phyloP scores from a whole-genome alignment of 2,329 filamentous ascomycete species.

The Aspergillus ochraceoroseus region DNA sequence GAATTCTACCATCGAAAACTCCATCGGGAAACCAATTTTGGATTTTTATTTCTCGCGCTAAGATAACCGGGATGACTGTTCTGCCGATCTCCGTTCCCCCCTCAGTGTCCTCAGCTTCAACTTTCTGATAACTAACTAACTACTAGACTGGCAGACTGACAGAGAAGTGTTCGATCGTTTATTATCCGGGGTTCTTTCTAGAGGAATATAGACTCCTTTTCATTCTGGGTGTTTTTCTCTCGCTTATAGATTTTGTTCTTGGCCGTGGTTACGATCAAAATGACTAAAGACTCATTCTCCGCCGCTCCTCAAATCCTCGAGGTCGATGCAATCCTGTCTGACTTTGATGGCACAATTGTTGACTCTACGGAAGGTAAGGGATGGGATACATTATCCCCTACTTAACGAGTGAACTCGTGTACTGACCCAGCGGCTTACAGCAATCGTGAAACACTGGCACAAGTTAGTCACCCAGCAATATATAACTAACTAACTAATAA shows the following conservation, averaged over 20 bases:
- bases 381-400: no score
- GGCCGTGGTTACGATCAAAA: no score
- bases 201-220: no score
- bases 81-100: slow-evolving; percentile 32
- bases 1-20: no score
- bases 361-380: slow-evolving; percentile 46
- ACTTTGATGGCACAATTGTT: slow-evolving; percentile 48
- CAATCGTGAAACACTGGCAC: slow-evolving; percentile 63
- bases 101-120: no score
- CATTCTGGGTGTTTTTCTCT: no score
- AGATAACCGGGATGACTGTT: slow-evolving; percentile 36
- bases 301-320: slow-evolving; percentile 37
- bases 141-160: no score
- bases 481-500: neutral
- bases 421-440: slow-evolving; percentile 27
- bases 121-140: no score
- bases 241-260: no score
- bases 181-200: neutral
- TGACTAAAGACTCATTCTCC: slow-evolving; percentile 29
- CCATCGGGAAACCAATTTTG: slow-evolving; percentile 23
- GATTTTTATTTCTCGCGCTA: slow-evolving; percentile 31
- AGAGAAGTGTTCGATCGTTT: no score
- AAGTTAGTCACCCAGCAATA: slow-evolving; percentile 42
- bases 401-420: no score
- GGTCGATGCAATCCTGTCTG: slow-evolving; percentile 45